Percentiles rank a stretch among this genome's conserved stretches.
Conservation (phyloP, 1,139 yeast species). For the Blastobotrys proliferans region DNA sequence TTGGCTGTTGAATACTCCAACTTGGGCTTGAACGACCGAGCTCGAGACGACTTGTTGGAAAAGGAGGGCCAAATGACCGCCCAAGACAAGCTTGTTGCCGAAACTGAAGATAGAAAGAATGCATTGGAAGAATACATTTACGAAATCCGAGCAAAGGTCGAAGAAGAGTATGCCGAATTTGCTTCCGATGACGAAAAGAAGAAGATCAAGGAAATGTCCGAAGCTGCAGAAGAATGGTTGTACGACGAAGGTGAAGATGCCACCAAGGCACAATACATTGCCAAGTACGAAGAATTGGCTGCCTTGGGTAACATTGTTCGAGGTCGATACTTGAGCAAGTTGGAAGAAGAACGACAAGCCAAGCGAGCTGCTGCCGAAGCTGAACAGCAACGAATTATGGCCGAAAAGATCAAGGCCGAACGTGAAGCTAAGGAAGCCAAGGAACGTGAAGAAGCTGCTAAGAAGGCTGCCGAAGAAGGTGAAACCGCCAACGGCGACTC, state of each 20-base stretch:
- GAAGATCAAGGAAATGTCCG: conserved; percentile 65
- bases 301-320: conserved; percentile 90
- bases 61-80: conserved; percentile 77
- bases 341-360: conserved; percentile 93
- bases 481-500: no score
- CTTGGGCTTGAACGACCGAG: conserved; percentile 58
- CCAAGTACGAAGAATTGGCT: conserved; percentile 96
- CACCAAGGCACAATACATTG: conserved; percentile 93
- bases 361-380: conserved; percentile 85
- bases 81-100: conserved; percentile 95
- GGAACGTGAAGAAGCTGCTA: conserved; percentile 20
- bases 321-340: conserved; percentile 91
- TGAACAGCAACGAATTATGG: conserved; percentile 73
- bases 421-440: conserved; percentile 43
- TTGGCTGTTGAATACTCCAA: conserved; percentile 58
- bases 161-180: conserved; percentile 82
- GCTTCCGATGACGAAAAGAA: conserved; percentile 89
- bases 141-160: conserved; percentile 95
- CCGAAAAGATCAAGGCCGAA: conserved; percentile 85
- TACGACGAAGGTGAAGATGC: conserved; percentile 97
- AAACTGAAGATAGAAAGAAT: conserved; percentile 98
- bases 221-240: conserved; percentile 95
- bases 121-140: conserved; percentile 98
- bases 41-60: conserved; percentile 64
- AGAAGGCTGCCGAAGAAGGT: neutral